phyloP scores from a whole-genome alignment of 75 land plant species.

The Pinus tabuliformis region DNA sequence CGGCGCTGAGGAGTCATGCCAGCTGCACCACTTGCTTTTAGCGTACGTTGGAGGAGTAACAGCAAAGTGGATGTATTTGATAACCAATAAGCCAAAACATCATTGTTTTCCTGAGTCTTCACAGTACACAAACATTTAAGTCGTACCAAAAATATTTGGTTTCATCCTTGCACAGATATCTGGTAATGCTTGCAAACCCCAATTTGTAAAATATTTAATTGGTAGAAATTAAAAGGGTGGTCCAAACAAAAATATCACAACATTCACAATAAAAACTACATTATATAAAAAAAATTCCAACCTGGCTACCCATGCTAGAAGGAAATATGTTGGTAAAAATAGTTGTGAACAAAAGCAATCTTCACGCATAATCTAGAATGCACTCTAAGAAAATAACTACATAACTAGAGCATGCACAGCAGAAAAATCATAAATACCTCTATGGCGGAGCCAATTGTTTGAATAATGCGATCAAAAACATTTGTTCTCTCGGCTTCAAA shows the following conservation, averaged over 20 bases:
- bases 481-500: conserved; percentile 93
- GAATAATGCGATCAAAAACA: conserved; percentile 83
- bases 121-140: neutral
- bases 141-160: neutral
- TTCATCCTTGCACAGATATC: neutral
- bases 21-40: conserved; percentile 81
- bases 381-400: neutral
- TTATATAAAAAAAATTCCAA: too few species aligned
- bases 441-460: conserved; percentile 74
- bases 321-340: too few species aligned
- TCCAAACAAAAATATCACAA: too few species aligned
- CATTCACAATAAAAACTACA: too few species aligned
- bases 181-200: neutral
- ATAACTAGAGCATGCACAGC: neutral
- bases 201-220: too few species aligned
- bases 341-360: too few species aligned
- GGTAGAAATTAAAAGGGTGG: too few species aligned
- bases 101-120: conserved; percentile 70
- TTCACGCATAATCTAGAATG: too few species aligned
- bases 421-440: conserved; percentile 47
- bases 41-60: conserved; percentile 66
- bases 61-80: conserved; percentile 71
- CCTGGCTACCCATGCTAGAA: too few species aligned
- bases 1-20: conserved; percentile 80
- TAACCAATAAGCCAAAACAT: conserved; percentile 66